Conservation (phyloP, 2,329 filamentous ascomycete genomes). For the Aspergillus sp. region DNA sequence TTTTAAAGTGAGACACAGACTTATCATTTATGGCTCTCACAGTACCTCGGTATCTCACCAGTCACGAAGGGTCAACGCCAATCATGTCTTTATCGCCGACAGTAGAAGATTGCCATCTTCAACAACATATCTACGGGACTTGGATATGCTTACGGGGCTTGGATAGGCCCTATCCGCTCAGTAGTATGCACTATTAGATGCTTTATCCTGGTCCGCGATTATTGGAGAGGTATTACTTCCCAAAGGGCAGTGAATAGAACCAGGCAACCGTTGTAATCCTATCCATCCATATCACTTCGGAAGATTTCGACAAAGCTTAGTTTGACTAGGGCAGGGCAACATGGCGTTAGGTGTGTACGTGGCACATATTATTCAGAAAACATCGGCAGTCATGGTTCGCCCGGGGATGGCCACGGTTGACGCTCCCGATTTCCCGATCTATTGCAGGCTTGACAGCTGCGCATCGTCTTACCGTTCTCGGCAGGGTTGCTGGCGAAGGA, state of each 20-base stretch:
- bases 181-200: no score
- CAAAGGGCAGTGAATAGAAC: not conserved
- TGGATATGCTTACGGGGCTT: no score
- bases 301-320: not conserved
- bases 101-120: no score
- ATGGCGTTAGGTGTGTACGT: not conserved
- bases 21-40: not conserved
- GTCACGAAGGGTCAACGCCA: not conserved
- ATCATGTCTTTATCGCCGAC: not conserved
- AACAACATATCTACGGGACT: no score
- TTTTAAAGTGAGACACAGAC: not conserved
- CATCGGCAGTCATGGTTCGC: not conserved
- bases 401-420: not conserved
- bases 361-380: not conserved
- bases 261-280: not conserved
- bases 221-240: no score
- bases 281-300: not conserved
- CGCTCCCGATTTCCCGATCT: no score
- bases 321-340: not conserved
- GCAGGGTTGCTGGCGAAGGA: no score
- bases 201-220: no score
- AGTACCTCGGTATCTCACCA: no score
- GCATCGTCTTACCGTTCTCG: no score
- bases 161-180: no score
- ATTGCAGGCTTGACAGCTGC: no score